Evolutionary conservation across 768 basidiomycete species (phyloP), one percentile per base, ranked within the genome.

Genomic region (Trametes maxima): DNA sequence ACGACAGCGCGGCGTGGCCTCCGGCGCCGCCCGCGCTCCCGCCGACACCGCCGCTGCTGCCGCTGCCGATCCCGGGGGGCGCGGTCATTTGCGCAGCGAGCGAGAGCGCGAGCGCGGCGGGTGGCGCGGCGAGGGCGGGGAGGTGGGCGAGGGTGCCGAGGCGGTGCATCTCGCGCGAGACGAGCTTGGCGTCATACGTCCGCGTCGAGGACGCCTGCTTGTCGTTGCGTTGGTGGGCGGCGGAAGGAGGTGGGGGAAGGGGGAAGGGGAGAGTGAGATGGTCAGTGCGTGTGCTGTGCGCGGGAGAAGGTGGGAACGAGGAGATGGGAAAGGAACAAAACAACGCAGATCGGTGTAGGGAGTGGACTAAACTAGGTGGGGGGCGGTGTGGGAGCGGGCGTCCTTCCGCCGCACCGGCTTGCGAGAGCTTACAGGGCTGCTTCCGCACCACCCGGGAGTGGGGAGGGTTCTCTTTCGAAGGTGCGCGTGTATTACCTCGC

Each of bases 101-200:
- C 19, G 77, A 78, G 22, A 87, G 84, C 1, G 80, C 80, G 13
- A 86, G 78, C 28, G 28, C 28, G 28, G 28, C 8, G 28, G 28
- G 28, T 3, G 28, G 28, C 28, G 28, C 28, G 10, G 82, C 79
- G 11, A 82, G 83, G 5, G 80, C 76, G 59, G 82, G 80, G 1
- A 80, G 77, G 63, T 82, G 80, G 1, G 82, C 77, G 36, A 87
- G 78, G 25, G 80, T 85, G 28, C 87, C 90, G 4, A 93, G 82
- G 36, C 92, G 83, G 68, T 92, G 90, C 90, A 94, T 92, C 73
- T 94, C 92, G 42, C 89, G 84, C 2, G 88, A 83, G 65, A 93
- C 89, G 48, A 90, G 78, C 72, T 92, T 90, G 16, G 88, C 80
- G 75, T 91, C 89, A 73, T 91, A 92, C 0, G 89, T 90, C 21